These are phyloP conservation scores for Xeromyces bisporus DNA, from an alignment of 495 filamentous ascomycete species.

Conservation along the genomic window DNA sequence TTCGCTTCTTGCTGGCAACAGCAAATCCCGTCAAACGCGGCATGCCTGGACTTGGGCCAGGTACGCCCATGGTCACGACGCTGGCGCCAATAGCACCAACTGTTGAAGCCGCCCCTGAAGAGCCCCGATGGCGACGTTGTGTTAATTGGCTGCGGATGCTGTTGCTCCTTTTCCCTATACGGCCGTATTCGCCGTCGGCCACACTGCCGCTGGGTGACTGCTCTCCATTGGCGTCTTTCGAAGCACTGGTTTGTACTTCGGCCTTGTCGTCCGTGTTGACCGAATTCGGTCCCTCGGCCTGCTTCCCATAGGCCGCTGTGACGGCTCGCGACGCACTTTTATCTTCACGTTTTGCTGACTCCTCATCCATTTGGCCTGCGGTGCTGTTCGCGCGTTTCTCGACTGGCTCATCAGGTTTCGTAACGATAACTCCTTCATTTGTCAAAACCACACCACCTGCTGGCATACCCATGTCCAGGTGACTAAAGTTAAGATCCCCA, in stretches of 20 bases:
- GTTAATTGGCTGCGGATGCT: conserved; percentile 71
- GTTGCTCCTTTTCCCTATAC: conserved; percentile 48
- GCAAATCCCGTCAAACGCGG: conserved; percentile 87
- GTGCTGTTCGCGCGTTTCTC: conserved; percentile 23
- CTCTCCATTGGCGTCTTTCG: conserved; percentile 31
- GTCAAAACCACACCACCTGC: conserved; percentile 22
- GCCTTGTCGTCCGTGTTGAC: conserved; percentile 14
- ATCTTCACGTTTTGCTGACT: conserved; percentile 39
- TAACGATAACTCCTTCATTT: conserved; percentile 24
- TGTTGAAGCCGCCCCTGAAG: conserved; percentile 61
- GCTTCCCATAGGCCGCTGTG: conserved; percentile 42
- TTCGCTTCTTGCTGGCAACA: conserved; percentile 87
- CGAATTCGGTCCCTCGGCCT: conserved; percentile 11
- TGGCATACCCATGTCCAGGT: conserved; percentile 38
- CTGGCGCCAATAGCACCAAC: conserved; percentile 54
- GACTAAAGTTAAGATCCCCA: conserved; percentile 74
- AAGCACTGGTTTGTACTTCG: conserved; percentile 17
- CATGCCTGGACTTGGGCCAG: conserved; percentile 36
- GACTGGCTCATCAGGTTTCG: conserved; percentile 15
- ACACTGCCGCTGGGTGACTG: conserved; percentile 47
- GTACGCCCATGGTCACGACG: conserved; percentile 46
- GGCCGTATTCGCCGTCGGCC: conserved; percentile 45
- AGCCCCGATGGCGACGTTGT: conserved; percentile 59
- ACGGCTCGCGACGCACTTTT: conserved; percentile 40
- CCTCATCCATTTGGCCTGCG: conserved; percentile 32